phyloP scores from a whole-genome alignment of 179 eudicot species.

The Camellia oleifera region DNA sequence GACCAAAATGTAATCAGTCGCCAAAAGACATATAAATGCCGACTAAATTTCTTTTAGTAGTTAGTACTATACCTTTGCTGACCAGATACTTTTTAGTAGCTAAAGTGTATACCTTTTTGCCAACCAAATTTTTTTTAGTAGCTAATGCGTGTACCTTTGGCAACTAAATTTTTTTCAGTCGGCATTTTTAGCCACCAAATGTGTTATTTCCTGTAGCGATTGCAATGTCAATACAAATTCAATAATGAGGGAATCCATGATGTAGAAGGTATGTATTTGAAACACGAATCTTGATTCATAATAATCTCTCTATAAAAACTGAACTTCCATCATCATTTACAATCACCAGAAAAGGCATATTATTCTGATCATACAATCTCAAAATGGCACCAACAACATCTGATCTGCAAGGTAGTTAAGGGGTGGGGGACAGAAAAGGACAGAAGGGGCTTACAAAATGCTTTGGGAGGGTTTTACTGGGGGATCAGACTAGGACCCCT shows the following conservation, averaged over 20 bases:
- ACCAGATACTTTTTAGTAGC: too few species aligned
- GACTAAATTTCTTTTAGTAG: too few species aligned
- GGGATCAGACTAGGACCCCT: constrained; percentile 31
- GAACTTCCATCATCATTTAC: constrained; percentile 6
- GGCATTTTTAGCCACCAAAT: too few species aligned
- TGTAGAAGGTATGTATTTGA: background rate
- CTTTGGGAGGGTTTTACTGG: background rate
- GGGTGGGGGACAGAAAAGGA: background rate
- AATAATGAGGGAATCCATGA: background rate
- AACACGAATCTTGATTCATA: background rate
- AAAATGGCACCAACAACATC: background rate
- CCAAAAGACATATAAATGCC: too few species aligned
- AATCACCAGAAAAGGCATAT: constrained; percentile 5
- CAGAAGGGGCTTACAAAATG: constrained; percentile 10
- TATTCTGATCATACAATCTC: constrained; percentile 12
- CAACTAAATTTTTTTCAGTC: too few species aligned
- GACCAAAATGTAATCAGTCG: too few species aligned
- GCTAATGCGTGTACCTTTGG: too few species aligned
- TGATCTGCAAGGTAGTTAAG: background rate
- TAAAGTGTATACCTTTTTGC: too few species aligned
- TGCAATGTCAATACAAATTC: background rate
- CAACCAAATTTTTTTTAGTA: too few species aligned
- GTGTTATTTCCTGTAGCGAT: too few species aligned
- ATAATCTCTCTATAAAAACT: background rate
- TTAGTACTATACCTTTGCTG: too few species aligned